Conservation (phyloP, 345 rosid genomes). For the Cardamine resedifolia region DNA sequence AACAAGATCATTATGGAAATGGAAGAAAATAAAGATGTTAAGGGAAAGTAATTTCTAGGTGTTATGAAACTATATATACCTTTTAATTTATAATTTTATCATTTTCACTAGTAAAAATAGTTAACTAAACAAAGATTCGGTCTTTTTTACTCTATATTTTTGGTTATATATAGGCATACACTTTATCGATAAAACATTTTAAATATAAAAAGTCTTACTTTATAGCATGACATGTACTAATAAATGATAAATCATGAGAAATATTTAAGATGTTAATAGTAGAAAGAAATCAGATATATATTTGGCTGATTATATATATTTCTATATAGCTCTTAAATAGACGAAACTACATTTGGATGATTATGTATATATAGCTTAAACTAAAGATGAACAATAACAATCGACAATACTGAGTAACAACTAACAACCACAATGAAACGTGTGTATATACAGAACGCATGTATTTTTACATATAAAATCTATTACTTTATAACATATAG, state of each 20-base stretch:
- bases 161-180: not conserved
- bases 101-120: not conserved
- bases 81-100: slow-evolving; percentile 1
- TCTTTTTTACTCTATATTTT: not conserved
- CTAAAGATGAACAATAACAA: slow-evolving; percentile 2
- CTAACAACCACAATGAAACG: not conserved
- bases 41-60: slow-evolving; percentile 11
- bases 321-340: not conserved
- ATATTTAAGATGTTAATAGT: not conserved
- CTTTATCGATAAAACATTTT: not conserved
- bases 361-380: not conserved
- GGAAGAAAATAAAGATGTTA: slow-evolving; percentile 25
- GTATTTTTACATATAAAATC: not conserved
- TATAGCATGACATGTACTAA: not conserved
- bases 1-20: slow-evolving; percentile 21
- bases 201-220: not conserved
- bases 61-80: slow-evolving; percentile 6
- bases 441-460: not conserved
- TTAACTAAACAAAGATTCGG: not conserved
- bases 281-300: not conserved
- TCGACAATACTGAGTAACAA: not conserved
- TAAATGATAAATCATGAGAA: not conserved
- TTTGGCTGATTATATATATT: not conserved
- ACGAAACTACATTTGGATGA: not conserved
- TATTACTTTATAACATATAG: not conserved